Conservation (phyloP, 257 asterid species). For the Solanum commersonii region DNA sequence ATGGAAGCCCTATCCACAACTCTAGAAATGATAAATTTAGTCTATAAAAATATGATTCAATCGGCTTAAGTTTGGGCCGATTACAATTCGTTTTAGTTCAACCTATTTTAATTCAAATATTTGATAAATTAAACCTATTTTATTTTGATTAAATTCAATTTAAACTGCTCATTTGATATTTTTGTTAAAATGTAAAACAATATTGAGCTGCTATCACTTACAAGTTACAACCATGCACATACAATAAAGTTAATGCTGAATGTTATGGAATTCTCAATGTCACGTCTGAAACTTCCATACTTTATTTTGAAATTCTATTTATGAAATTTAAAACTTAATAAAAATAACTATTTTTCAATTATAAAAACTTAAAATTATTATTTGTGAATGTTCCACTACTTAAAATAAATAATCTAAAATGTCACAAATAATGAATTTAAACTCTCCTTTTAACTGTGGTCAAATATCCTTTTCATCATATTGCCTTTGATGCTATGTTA, state of each 20-base stretch:
- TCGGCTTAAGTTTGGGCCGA: neutral
- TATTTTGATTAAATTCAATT: neutral
- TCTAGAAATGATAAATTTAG: neutral
- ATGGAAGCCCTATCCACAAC: neutral
- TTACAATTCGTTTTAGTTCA: neutral
- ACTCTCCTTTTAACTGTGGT: neutral
- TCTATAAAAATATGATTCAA: neutral
- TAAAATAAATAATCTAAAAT: no score
- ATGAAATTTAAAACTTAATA: neutral
- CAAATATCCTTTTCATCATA: neutral
- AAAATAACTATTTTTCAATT: neutral
- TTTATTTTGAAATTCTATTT: neutral
- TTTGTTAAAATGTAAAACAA: neutral
- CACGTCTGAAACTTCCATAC: accelerated
- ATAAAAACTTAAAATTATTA: neutral
- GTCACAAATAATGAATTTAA: no score
- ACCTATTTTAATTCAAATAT: neutral
- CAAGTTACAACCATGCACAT: neutral
- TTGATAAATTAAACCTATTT: neutral
- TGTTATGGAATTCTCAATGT: neutral
- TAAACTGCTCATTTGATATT: neutral
- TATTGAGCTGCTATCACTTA: neutral
- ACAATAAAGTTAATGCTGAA: neutral
- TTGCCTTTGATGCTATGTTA: no score
- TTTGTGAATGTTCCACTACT: neutral